Evolutionary conservation across 2,329 filamentous ascomycete genomes (phyloP), one percentile per base, ranked within the genome.

Genomic region (Alternaria viburni): DNA sequence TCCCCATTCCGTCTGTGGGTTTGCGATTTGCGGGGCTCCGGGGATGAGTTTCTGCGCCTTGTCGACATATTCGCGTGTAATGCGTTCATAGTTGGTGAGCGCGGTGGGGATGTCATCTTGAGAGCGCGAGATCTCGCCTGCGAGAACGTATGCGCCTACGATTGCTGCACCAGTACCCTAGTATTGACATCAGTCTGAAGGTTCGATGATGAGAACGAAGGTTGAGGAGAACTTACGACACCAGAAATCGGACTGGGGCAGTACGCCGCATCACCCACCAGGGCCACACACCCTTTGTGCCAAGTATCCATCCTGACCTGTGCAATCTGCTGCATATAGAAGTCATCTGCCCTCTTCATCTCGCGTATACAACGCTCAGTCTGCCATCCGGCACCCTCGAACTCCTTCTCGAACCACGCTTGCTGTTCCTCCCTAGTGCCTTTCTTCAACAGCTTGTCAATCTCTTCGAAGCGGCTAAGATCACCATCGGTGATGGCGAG

Each of bases 311-410:
- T 74, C 49, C 77, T 78, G 47, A 83, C 75, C 50, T 82, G 78
- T 6, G 74, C 79, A n/a, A 81, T 69, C 17, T 81, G 77, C 28
- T 82, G 77, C 61, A 79, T 81, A 69, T 85, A 85, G 66, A 83
- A 85, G 58, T 85, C 80, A 0, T 81, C 68, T 0, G 78, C 70
- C 1, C 69, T 71, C 26, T 77, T 69, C 80, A 85, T 81, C 2
- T 70, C 81, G 8, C 75, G 64, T 0, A 84, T 51, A 3, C 81
- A 70, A 0, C 79, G 74, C 3, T 79, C 72, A 0, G 69, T 68
- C 59, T 81, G 65, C 76, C 80, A 83, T 1, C 81, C 82, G 0
- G 76, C 78, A n/a, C 74, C 78, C 1, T 69, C 61, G 41, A 80
- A 83, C 6, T 72, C 65, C 4, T 64, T 66, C 30, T 62, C 69